Percentiles rank a stretch among this genome's conserved stretches.
These are phyloP conservation scores for Venturia nashicola DNA, from an alignment of 2,329 filamentous ascomycete genomes.

Conservation along the genomic window DNA sequence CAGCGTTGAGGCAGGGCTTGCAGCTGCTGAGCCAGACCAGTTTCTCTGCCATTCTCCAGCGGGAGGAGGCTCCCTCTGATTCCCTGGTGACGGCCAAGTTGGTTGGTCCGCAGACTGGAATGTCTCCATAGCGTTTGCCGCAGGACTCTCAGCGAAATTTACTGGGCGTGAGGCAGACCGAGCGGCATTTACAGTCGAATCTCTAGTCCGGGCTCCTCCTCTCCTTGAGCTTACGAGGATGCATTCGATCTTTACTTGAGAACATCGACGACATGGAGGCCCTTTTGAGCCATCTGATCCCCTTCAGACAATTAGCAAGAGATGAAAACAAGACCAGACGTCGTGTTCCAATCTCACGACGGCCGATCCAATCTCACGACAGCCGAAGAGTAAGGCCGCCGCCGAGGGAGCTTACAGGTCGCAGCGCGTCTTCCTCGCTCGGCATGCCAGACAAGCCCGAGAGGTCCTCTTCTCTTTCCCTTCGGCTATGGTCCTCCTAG, in stretches of 20 bases:
- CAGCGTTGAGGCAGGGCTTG: background rate
- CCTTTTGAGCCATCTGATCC: background rate
- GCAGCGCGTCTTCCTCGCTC: background rate
- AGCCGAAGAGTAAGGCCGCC: background rate
- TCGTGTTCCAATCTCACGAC: background rate
- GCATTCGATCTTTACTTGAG: background rate
- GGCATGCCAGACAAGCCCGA: background rate
- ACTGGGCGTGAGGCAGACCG: background rate
- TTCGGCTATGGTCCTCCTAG: background rate
- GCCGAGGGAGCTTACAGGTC: background rate
- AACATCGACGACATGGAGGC: background rate
- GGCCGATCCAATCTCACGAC: background rate
- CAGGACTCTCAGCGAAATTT: background rate
- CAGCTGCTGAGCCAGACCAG: background rate
- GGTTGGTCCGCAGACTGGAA: background rate
- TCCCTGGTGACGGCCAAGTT: background rate
- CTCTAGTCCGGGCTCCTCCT: background rate
- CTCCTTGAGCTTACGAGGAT: background rate
- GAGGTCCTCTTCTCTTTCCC: background rate
- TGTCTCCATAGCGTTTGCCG: background rate
- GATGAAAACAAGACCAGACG: background rate
- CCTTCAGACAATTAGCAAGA: background rate
- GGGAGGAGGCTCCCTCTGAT: background rate
- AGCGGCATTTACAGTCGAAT: background rate
- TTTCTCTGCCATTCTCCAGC: background rate